Base-by-base conservation (phyloP, 768 basidiomycete species). In the Crepidotus variabilis region DNA sequence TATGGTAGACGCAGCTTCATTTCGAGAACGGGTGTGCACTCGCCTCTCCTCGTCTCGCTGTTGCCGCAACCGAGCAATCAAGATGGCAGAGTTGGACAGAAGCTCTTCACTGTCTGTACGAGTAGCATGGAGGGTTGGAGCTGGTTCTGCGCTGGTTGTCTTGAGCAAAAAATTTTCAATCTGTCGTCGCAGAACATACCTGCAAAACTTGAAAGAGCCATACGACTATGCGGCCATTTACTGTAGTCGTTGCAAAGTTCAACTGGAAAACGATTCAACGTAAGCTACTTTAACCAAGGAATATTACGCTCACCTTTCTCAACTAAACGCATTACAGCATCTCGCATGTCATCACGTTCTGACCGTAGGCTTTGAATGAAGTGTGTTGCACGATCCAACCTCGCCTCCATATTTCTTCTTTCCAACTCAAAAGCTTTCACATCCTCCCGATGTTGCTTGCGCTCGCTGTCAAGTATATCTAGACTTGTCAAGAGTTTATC, bases 281-380 rank as follows among this genome's bases (percentile, higher is more conserved):
- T 13, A 1, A 2, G 6, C 51, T 53, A 28, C 28, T 3, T 28
- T 16, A 47, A 50, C 13, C 23, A 47, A 21, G 21, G 28, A 36
- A 21, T 35, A 48, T 8, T 18, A 22, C 18, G 71, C 80, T 39
- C 61, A 86, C 86, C 81, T 81, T 82, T 84, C 66, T 83, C 75
- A n/a, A 83, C 75, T 39, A 87, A 64, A 51, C 76, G 66, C 50
- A 74, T 60, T 1, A 87, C 80, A 6, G 77, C 80, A 45, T 83
- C 80, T 59, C 78, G 73, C 63, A 85, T 61, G 54, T 83, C 80
- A 62, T 85, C 80, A 55, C 68, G 71, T 60, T 86, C 82, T 1
- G 65, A 61, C 65, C 85, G 78, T 5, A 72, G 65, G 1, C 58
- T 59, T 33, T 65, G 69, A 2, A 76, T 69, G 6, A 68, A 50